phyloP scores from a whole-genome alignment of 768 basidiomycete genomes.

The Coprinopsis sp. region DNA sequence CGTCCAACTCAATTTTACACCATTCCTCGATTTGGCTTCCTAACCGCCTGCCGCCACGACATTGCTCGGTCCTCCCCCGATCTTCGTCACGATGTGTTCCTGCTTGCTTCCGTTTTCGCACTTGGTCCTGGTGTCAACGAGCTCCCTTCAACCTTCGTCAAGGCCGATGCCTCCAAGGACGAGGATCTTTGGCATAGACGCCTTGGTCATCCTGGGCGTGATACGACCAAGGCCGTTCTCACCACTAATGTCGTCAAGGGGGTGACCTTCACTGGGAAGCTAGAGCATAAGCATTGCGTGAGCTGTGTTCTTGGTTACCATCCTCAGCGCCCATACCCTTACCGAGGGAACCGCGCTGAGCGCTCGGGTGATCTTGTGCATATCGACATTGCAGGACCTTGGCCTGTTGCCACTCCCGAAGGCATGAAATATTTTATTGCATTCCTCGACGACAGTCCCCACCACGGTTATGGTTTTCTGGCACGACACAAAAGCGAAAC shows the following conservation, averaged over 20 bases:
- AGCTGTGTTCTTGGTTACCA: constrained; percentile 25
- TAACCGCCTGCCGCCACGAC: too few species aligned
- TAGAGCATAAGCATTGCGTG: constrained; percentile 11
- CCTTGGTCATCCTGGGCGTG: constrained; percentile 20
- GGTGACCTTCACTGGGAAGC: constrained; percentile 8
- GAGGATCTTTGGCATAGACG: constrained; percentile 25
- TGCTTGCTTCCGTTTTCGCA: too few species aligned
- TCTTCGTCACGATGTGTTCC: too few species aligned
- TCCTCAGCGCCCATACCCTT: constrained; percentile 18
- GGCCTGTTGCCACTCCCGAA: constrained; percentile 8
- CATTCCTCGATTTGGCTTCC: too few species aligned
- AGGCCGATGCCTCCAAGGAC: too few species aligned
- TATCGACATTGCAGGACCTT: constrained; percentile 23
- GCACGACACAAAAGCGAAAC: too few species aligned
- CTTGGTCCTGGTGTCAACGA: too few species aligned
- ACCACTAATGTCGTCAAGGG: constrained; percentile 15
- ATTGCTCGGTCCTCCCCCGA: too few species aligned
- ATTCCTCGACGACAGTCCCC: too few species aligned
- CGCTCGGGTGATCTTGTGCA: constrained; percentile 21
- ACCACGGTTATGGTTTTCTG: too few species aligned
- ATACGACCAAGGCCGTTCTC: constrained; percentile 15
- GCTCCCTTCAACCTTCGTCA: too few species aligned
- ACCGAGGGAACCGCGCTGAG: constrained; percentile 4
- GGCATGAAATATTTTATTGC: constrained; percentile 11
- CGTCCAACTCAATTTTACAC: too few species aligned